Evolutionary conservation across 2,329 filamentous ascomycete species (phyloP).

Genomic region (Botrytis cinerea): DNA sequence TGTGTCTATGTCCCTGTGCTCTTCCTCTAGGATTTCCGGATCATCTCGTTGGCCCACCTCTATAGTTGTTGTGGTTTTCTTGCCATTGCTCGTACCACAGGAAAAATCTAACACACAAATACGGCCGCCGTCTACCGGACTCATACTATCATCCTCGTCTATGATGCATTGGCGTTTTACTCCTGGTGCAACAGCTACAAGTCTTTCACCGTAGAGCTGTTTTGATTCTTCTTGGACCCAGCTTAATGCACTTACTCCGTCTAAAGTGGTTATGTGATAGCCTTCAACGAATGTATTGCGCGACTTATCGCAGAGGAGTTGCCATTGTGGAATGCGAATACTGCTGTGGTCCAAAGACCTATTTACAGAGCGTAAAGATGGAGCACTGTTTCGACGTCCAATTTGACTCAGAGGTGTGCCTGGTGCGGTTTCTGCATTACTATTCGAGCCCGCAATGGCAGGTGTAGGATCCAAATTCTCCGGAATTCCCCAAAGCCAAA

Average conservation of each 20-base stretch:
- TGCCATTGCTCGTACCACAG: slow-evolving; percentile 59
- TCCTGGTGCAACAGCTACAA: slow-evolving; percentile 73
- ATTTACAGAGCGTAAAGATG: slow-evolving; percentile 36
- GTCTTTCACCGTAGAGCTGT: slow-evolving; percentile 53
- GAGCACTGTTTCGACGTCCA: slow-evolving; percentile 39
- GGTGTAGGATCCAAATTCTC: slow-evolving; percentile 67
- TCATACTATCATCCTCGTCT: slow-evolving; percentile 66
- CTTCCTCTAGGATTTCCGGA: slow-evolving; percentile 71
- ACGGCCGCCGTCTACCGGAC: slow-evolving; percentile 77
- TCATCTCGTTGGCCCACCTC: slow-evolving; percentile 68
- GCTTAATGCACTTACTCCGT: slow-evolving; percentile 67
- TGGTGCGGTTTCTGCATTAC: slow-evolving; percentile 40
- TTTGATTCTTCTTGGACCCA: slow-evolving; percentile 65
- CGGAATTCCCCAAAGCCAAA: slow-evolving; percentile 80
- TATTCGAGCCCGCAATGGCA: slow-evolving; percentile 36
- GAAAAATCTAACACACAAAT: slow-evolving; percentile 74
- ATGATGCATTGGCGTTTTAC: slow-evolving; percentile 59
- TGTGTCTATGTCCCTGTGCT: slow-evolving; percentile 70
- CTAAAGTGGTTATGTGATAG: slow-evolving; percentile 62
- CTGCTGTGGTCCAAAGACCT: slow-evolving; percentile 31
- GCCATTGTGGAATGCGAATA: slow-evolving; percentile 63
- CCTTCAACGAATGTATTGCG: slow-evolving; percentile 73
- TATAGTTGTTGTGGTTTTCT: slow-evolving; percentile 61
- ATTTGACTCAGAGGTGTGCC: slow-evolving; percentile 35
- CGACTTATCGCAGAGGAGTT: slow-evolving; percentile 63